Percentiles rank a stretch among this genome's conserved stretches.
Evolutionary conservation across 2,329 filamentous ascomycete species (phyloP).

Genomic region (Scedosporium apiospermum): DNA sequence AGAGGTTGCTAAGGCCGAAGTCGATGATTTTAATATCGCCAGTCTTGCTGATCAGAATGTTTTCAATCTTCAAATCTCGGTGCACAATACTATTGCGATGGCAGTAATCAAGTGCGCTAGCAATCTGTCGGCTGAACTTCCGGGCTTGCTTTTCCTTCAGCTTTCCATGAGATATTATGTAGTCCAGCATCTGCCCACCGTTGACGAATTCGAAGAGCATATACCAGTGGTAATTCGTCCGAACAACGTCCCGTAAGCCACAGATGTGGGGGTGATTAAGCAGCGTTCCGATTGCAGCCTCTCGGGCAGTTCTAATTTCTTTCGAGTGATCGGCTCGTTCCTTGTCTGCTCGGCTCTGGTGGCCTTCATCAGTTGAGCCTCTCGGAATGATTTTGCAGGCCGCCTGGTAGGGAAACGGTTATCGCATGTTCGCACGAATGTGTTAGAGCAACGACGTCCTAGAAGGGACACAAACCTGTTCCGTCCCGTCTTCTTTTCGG

Average conservation of each 20-base stretch:
- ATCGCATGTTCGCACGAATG: background rate
- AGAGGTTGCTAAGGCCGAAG: conserved; percentile 94
- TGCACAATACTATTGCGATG: conserved; percentile 98
- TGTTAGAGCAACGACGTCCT: background rate
- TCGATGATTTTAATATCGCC: conserved; percentile 99
- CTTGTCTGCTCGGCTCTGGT: conserved; percentile 59
- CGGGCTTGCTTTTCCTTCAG: conserved; percentile 97
- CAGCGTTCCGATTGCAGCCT: conserved; percentile 92
- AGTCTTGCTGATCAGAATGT: conserved; percentile 97
- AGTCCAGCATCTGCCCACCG: conserved; percentile 97
- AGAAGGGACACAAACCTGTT: conserved; percentile 56
- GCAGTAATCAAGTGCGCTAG: conserved; percentile 92
- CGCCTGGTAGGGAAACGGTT: conserved; percentile 45
- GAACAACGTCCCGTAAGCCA: conserved; percentile 87
- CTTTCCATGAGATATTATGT: conserved; percentile 96
- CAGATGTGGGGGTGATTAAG: conserved; percentile 94
- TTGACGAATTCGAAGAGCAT: conserved; percentile 99
- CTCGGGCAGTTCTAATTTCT: conserved; percentile 86
- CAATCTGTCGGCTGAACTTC: conserved; percentile 95
- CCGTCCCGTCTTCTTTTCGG: conserved; percentile 77
- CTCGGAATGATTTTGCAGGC: conserved; percentile 96
- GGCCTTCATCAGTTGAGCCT: conserved; percentile 79
- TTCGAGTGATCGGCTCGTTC: conserved; percentile 94
- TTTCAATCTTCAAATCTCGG: conserved; percentile 95
- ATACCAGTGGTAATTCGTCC: conserved; percentile 98